Base-by-base conservation (phyloP, 805 yeast species). In the Spathaspora girioi region DNA sequence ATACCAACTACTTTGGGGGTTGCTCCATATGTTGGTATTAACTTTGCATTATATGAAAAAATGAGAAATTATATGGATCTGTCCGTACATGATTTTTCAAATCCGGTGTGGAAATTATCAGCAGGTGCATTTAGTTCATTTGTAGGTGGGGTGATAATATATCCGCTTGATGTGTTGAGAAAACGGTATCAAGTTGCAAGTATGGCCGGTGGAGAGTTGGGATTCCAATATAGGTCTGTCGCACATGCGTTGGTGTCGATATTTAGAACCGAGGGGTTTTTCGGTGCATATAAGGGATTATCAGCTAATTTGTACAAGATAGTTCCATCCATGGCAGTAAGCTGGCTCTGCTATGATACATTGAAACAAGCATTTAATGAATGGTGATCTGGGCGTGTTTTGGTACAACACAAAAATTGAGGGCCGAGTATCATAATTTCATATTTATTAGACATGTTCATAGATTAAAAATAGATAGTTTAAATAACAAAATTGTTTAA, bases 281-380 rank as follows among this genome's bases (percentile, higher is more conserved):
- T 66, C 43, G 93, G 92, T 1, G 80, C 87, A 38, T 87, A 85
- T 70, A 85, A 81, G 60, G 93, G 93, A 0, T 73, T 86, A 65
- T 77, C 83, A 2, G 94, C 96, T 1, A 90, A 90, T 63, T 75
- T 89, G 65, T 85, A 88, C 75, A 93, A 92, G 65, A 94, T 93
- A 3, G 87, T 90, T 45, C 97, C 98, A 0, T 84, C 94, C 12
- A 93, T 94, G 92, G 98, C 98, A 3, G 90, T 92, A 15, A 89
- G 93, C 54, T 93, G 97, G 97, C 75, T 91, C 59, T 83, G 88
- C 54, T 86, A 83, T 66, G 98, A 96, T 57, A 69, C 85, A 31
- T 75, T 89, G 48, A 82, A 84, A 59, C 87, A 64, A 11, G 51
- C 55, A 23, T 65, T 75, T 18, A 64, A 59, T 2, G 42, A 51